phyloP scores from a whole-genome alignment of 331 rosid genomes.

The Cydonia oblonga region DNA sequence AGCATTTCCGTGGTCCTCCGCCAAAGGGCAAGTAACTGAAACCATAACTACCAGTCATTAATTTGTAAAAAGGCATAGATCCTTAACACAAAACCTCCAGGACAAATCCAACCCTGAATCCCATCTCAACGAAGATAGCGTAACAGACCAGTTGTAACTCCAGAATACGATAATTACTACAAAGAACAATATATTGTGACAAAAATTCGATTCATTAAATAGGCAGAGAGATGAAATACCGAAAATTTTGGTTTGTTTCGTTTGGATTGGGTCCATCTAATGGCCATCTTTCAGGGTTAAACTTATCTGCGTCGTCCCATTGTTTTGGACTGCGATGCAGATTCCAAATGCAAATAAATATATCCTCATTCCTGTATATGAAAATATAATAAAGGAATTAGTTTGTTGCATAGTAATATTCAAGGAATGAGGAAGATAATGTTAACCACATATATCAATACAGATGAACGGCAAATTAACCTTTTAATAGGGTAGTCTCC shows the following conservation, averaged over 20 bases:
- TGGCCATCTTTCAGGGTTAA: conserved; percentile 91
- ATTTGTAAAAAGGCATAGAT: not conserved
- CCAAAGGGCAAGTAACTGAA: conserved; percentile 90
- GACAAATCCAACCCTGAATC: not conserved
- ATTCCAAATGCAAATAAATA: conserved; percentile 88
- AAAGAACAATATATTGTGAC: not conserved
- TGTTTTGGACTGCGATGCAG: conserved; percentile 71
- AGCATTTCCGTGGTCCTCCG: conserved; percentile 88
- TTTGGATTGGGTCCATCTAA: conserved; percentile 95
- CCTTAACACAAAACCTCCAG: not conserved
- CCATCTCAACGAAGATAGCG: too few species aligned
- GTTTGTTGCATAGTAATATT: not conserved
- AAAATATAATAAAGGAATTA: not conserved
- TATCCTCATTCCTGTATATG: conserved; percentile 74
- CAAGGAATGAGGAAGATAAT: not conserved
- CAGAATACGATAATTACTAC: not conserved
- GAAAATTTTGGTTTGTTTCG: conserved; percentile 85
- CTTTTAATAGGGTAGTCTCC: conserved; percentile 73
- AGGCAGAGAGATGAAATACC: conserved; percentile 25
- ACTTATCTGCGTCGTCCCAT: conserved; percentile 79
- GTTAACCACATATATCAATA: not conserved
- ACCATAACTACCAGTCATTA: not conserved
- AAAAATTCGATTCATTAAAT: not conserved
- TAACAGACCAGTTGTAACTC: not conserved
- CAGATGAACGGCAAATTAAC: conserved; percentile 20